Evolutionary conservation across 1,284 basidiomycete genomes (phyloP), one percentile per base, ranked within the genome.

Genomic region (Ceratobasidium sp.): DNA sequence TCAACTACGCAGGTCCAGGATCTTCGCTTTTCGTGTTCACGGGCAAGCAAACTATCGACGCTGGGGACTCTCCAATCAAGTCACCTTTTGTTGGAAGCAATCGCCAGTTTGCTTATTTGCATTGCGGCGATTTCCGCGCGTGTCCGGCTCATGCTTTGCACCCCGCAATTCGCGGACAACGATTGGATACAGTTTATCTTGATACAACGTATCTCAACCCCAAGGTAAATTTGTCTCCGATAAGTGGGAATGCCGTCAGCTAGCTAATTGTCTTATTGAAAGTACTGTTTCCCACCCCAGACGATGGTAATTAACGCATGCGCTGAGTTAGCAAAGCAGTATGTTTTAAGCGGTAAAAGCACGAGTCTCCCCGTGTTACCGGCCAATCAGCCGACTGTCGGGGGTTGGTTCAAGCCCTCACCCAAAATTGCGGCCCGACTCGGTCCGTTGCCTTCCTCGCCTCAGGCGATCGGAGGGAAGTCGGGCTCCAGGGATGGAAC

Each of bases 181-280:
- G 84, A 62, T 88, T 99, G 15, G 96, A 99, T 80, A 89, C 91
- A 66, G 89, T 97, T 63, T 99, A 99, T 81, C 87, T 99, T 31
- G 98, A 99, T 82, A 99, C 97, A 7, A 99, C 98, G 0, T 99
- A 99, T 82, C 87, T 98, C 50, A 93, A 98, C 79, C 94, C 97
- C 0, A 93, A 91, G 85, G 92, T 91, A 76, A 41, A 84, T 27
- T 36, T 24, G 22, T 27, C 33, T 9, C 17, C 24, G 7, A 2
- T 22, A 14, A 22, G n/a, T 51, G 45, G 11, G 4, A 11, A 41
- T 41, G 11, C 15, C 15, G 9, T 56, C 50, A 22, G 7, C 15
- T 3, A 41, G 62, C 36, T 48, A 31, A 15, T 17, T 22, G 17
- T 41, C n/a, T 67, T 15, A 19, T 17, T 17, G 33, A 50, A 75